Evolutionary conservation across 2,329 filamentous ascomycete genomes (phyloP).

Genomic region (Furcasterigmium furcatum): DNA sequence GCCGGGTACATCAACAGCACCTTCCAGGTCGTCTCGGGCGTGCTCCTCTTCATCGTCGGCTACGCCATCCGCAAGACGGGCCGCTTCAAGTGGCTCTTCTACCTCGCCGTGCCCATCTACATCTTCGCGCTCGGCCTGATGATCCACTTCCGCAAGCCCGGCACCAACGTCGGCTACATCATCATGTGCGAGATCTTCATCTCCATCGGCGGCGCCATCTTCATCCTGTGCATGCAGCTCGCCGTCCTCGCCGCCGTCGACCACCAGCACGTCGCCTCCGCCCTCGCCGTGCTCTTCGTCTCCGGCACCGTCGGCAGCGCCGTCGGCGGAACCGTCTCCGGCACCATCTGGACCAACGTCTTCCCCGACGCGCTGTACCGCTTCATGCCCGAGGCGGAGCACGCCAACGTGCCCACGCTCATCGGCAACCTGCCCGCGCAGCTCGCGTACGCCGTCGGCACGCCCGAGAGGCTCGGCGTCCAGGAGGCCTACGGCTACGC

Average conservation of each 20-base stretch:
- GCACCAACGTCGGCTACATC: constrained; percentile 41
- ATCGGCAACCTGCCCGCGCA: constrained; percentile 52
- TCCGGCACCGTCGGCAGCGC: constrained; percentile 21
- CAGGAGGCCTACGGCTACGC: constrained; percentile 54
- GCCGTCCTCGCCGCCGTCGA: constrained; percentile 24
- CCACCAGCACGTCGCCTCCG: constrained; percentile 26
- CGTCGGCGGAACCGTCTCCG: constrained; percentile 23
- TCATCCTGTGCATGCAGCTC: constrained; percentile 31
- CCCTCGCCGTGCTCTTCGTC: constrained; percentile 21
- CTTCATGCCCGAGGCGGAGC: constrained; percentile 42
- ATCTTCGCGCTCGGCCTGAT: constrained; percentile 29
- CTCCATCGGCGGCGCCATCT: constrained; percentile 49
- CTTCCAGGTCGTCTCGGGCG: constrained; percentile 46
- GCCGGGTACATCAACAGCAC: constrained; percentile 46
- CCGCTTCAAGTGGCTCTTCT: constrained; percentile 44
- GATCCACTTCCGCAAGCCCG: constrained; percentile 30
- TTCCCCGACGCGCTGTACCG: constrained; percentile 37
- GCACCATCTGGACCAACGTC: constrained; percentile 25
- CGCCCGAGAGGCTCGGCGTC: constrained; percentile 44
- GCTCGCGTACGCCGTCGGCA: constrained; percentile 43
- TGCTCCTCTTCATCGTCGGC: constrained; percentile 45
- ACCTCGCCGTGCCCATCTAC: constrained; percentile 28
- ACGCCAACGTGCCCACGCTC: constrained; percentile 39
- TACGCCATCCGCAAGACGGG: constrained; percentile 40
- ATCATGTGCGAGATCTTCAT: constrained; percentile 53